Percentiles rank a stretch among this genome's conserved stretches.
These are phyloP conservation scores for Scleroderma citrinum DNA, from an alignment of 768 basidiomycete genomes.

Conservation along the genomic window DNA sequence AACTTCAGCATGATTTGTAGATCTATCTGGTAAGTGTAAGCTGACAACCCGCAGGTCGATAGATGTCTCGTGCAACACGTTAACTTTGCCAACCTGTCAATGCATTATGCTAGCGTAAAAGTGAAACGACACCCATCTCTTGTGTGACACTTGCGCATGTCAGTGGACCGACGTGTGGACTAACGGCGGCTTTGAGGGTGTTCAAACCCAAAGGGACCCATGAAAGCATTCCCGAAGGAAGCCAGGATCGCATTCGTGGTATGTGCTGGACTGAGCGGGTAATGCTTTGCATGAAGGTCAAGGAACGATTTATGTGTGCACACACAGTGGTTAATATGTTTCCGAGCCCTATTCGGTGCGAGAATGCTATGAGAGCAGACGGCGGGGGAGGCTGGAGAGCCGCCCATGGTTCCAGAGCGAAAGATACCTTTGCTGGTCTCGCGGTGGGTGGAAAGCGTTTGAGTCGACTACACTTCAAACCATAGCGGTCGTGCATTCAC, in stretches of 20 bases:
- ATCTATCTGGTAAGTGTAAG: slow-evolving; percentile 62
- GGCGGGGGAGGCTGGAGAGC: slow-evolving; percentile 64
- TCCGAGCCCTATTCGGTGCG: slow-evolving; percentile 69
- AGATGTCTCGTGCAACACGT: neutral
- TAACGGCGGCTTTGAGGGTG: slow-evolving; percentile 79
- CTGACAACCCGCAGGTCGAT: slow-evolving; percentile 16
- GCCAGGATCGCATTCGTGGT: slow-evolving; percentile 69
- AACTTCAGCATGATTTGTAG: slow-evolving; percentile 75
- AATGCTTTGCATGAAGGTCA: slow-evolving; percentile 47
- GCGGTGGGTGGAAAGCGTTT: slow-evolving; percentile 53
- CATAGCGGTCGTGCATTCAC: no score
- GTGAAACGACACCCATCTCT: slow-evolving; percentile 73
- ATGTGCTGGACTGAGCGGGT: slow-evolving; percentile 45
- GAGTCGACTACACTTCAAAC: neutral
- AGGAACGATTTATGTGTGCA: slow-evolving; percentile 77
- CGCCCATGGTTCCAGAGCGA: slow-evolving; percentile 67
- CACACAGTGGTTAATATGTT: slow-evolving; percentile 49
- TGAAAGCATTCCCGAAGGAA: slow-evolving; percentile 70
- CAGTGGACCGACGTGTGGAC: slow-evolving; percentile 83
- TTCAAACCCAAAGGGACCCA: slow-evolving; percentile 83
- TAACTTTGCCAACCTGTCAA: slow-evolving; percentile 47
- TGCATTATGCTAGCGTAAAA: slow-evolving; percentile 82
- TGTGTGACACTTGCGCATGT: slow-evolving; percentile 81
- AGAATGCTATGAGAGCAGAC: slow-evolving; percentile 67
- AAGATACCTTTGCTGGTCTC: slow-evolving; percentile 35